Evolutionary conservation across 2,329 filamentous ascomycete genomes (phyloP).

Genomic region (Diaporthe sp.): DNA sequence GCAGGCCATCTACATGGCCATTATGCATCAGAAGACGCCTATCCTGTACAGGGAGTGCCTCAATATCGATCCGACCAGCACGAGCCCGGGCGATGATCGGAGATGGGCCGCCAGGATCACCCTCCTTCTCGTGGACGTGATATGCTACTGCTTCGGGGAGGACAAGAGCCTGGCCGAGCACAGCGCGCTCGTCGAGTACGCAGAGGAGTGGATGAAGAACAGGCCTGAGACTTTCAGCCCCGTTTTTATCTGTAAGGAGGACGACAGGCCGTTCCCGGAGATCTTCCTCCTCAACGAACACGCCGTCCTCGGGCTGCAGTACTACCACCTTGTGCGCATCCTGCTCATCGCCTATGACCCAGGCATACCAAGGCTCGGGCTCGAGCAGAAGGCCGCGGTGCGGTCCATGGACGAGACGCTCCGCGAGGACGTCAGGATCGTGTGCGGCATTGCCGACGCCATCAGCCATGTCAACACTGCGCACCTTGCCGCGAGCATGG

Average conservation of each 20-base stretch:
- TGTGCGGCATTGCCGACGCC: conserved; percentile 48
- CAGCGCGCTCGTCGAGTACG: conserved; percentile 43
- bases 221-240: conserved; percentile 47
- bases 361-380: conserved; percentile 45
- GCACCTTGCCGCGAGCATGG: conserved; percentile 47
- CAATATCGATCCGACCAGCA: conserved; percentile 23
- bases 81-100: conserved; percentile 41
- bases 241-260: conserved; percentile 42
- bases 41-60: conserved; percentile 30
- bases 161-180: conserved; percentile 43
- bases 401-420: conserved; percentile 44
- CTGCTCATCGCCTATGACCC: conserved; percentile 47
- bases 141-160: conserved; percentile 47
- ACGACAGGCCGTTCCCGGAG: conserved; percentile 44
- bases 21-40: conserved; percentile 43
- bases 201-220: conserved; percentile 44
- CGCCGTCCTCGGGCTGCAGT: conserved; percentile 46
- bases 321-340: conserved; percentile 49
- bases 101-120: conserved; percentile 46
- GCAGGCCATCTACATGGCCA: conserved; percentile 44
- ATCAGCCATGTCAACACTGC: conserved; percentile 43
- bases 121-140: conserved; percentile 44
- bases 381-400: conserved; percentile 39
- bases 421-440: conserved; percentile 45
- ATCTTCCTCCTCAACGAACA: conserved; percentile 47